A percentile compares a stretch with the other conserved stretches of the same genome.
Conservation (phyloP, 2,329 filamentous ascomycete species). For the Trichoderma atrobrunneum region DNA sequence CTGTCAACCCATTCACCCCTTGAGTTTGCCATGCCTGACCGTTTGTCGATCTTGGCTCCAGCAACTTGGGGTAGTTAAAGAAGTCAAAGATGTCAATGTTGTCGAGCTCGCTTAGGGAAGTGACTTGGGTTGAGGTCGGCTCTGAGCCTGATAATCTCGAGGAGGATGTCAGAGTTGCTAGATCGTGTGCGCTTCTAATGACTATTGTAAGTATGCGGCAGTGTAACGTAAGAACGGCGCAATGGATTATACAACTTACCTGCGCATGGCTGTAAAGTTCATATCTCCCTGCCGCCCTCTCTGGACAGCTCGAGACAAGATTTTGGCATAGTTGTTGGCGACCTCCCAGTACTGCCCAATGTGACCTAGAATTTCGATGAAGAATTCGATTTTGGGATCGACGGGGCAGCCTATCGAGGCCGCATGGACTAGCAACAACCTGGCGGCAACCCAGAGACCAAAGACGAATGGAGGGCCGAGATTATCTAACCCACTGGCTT, state of each 20-base stretch:
- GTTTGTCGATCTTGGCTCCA: constrained; percentile 23
- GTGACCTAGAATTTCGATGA: constrained; percentile 41
- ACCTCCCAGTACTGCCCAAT: constrained; percentile 46
- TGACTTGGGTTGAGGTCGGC: constrained; percentile 38
- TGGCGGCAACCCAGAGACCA: constrained; percentile 43
- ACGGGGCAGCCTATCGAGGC: constrained; percentile 37
- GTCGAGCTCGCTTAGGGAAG: constrained; percentile 41
- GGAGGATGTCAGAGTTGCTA: constrained; percentile 37
- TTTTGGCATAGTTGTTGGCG: constrained; percentile 41
- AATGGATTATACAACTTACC: constrained; percentile 25
- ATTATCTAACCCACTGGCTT: constrained; percentile 42
- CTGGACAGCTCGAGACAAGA: constrained; percentile 39
- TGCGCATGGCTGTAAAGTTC: constrained; percentile 40
- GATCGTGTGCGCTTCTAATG: constrained; percentile 38
- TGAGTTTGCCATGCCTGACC: constrained; percentile 29
- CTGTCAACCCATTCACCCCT: constrained; percentile 24
- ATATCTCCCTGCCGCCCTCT: constrained; percentile 36
- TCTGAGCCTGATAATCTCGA: constrained; percentile 38
- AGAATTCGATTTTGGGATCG: constrained; percentile 42
- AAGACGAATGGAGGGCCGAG: constrained; percentile 45
- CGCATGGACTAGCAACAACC: constrained; percentile 41
- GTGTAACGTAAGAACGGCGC: background rate
- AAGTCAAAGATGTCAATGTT: constrained; percentile 46
- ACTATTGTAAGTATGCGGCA: background rate
- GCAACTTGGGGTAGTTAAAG: constrained; percentile 42